Base-by-base conservation (phyloP, 2,329 filamentous ascomycete species). In the Thelonectria blattea region DNA sequence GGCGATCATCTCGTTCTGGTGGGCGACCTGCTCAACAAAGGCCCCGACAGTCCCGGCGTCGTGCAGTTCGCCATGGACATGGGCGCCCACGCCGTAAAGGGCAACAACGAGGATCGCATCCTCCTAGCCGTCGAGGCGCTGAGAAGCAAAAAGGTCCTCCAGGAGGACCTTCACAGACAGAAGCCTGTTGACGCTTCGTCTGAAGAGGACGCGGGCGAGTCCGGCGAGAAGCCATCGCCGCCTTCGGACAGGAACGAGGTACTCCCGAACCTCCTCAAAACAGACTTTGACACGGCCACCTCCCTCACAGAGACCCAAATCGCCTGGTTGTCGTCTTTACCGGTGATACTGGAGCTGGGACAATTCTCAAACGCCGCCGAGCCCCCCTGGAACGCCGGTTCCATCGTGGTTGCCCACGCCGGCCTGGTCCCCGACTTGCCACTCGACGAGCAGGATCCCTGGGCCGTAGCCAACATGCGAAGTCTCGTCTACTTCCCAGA, bases 381-480 rank as follows among this genome's bases (percentile, higher is more conserved):
- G 2, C 30, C 63, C 1, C 68, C 66, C 1, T 70, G 68, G 65
- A 63, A 65, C 14, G 52, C 64, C 1, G 67, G 65, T 0, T 58
- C 52, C 1, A 18, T 71, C 0, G 80, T 89, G 45, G 81, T 94
- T 2, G 92, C 92, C 2, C 93, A 97, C 76, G 93, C 85, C 0
- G 93, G 93, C 1, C 79, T 97, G 1, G 87, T 93, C 0, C 91
- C 93, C 0, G 88, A 85, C 1, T 76, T 95, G 0, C 75, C 85
- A 0, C 80, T 96, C 3, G 81, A 88, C 50, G 79, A 84, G 39
- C 93, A 88, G 65, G 81, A 96, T 72, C 88, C 91, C 0, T 86
- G 85, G 71, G 87, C 88, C 42, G 89, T 91, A 15, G 96, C 96
- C 91, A 93, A 91, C 70, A 94, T 97, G 91, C 86, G 92, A 46